Evolutionary conservation across 2,329 filamentous ascomycete genomes (phyloP).

Genomic region (Nemania bipapillata): DNA sequence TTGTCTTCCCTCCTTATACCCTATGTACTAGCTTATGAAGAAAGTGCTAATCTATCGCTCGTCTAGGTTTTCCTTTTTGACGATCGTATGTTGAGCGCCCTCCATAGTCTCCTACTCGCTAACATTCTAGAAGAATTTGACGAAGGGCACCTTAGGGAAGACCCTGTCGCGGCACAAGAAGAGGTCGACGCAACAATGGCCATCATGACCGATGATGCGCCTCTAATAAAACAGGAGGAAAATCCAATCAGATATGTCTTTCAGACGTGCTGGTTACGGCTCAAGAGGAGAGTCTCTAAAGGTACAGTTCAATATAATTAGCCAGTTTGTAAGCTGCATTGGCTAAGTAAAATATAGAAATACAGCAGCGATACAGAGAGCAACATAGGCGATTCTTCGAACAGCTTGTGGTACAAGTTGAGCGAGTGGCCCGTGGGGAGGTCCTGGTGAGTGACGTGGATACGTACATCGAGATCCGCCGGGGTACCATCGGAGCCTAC

Average conservation of each 20-base stretch:
- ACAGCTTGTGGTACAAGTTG: constrained; percentile 28
- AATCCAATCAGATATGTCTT: constrained; percentile 37
- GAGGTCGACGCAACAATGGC: constrained; percentile 32
- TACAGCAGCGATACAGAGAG: constrained; percentile 33
- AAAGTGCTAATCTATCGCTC: too few relatives aligned
- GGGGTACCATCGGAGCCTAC: constrained; percentile 33
- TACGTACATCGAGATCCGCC: constrained; percentile 27
- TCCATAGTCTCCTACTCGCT: background rate
- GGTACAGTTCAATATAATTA: too few relatives aligned
- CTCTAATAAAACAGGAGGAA: constrained; percentile 6
- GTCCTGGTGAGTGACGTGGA: constrained; percentile 27
- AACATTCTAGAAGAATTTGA: constrained; percentile 32
- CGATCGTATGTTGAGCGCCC: constrained; percentile 29
- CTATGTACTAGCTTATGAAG: background rate
- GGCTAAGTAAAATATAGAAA: too few relatives aligned
- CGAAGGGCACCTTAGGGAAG: constrained; percentile 34
- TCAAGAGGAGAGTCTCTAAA: too few relatives aligned
- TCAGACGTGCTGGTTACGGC: constrained; percentile 32
- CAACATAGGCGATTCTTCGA: constrained; percentile 33
- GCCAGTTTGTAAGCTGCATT: too few relatives aligned
- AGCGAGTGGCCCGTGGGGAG: constrained; percentile 18
- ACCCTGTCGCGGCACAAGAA: constrained; percentile 35
- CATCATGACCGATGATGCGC: constrained; percentile 30
- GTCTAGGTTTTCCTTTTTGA: constrained; percentile 34
- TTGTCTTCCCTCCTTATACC: background rate